A percentile compares a stretch with the other conserved stretches of the same genome.
Conservation (phyloP, 352 stramenopile genomes). For the Globisporangium sylvaticum region DNA sequence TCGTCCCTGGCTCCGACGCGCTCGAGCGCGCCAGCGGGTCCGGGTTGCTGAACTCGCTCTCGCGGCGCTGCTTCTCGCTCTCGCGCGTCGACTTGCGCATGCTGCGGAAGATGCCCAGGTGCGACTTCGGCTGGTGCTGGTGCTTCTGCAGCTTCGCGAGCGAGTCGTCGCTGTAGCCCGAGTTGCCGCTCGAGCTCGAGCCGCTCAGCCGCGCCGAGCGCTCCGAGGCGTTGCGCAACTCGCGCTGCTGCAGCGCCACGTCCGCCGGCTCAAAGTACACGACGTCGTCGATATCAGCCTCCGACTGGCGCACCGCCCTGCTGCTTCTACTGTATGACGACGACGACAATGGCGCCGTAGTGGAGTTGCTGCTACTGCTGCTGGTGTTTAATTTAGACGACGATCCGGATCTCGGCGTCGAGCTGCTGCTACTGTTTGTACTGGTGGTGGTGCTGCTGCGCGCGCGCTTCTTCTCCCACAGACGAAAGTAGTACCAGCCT, state of each 20-base stretch:
- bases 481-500: conserved; percentile 80
- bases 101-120: conserved; percentile 36
- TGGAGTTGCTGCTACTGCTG: conserved; percentile 10
- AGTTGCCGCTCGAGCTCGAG: conserved; percentile 51
- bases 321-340: conserved; percentile 12
- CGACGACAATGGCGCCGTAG: conserved; percentile 2
- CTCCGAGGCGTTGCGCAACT: conserved; percentile 35
- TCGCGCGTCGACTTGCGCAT: conserved; percentile 32
- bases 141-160: background rate
- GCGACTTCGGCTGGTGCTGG: conserved; percentile 28
- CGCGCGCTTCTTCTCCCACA: conserved; percentile 65
- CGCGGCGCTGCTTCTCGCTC: conserved; percentile 15
- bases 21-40: conserved; percentile 31
- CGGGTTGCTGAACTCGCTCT: conserved; percentile 28
- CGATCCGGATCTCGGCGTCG: conserved; percentile 13
- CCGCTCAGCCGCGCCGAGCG: conserved; percentile 41
- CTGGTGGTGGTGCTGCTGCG: conserved; percentile 16
- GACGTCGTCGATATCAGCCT: conserved; percentile 29
- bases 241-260: conserved; percentile 27
- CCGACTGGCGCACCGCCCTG: conserved; percentile 10
- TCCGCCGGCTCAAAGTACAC: conserved; percentile 51
- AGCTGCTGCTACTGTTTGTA: conserved; percentile 8
- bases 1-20: conserved; percentile 29
- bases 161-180: conserved; percentile 31
- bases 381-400: conserved; percentile 4